Conservation (phyloP, 2,329 filamentous ascomycete genomes). For the Clarireedia hainanense region DNA sequence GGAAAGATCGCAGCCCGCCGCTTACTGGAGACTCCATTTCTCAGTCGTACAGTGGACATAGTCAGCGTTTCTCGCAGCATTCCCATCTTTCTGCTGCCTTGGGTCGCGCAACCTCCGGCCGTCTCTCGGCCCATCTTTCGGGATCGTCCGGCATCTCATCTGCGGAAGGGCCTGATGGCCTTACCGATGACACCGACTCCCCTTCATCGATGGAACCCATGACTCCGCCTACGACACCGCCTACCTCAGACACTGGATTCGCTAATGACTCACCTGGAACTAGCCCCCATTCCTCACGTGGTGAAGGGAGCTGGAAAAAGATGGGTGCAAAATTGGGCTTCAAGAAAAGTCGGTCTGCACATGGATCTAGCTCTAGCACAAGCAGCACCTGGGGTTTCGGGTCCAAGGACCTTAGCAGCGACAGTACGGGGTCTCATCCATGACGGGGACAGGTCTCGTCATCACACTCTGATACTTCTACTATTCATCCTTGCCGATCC, state of each 20-base stretch:
- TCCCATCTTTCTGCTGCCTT: conserved; percentile 25
- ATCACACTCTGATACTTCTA: conserved; percentile 33
- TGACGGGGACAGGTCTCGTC: conserved; percentile 53
- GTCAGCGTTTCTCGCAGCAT: conserved; percentile 24
- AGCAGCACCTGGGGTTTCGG: conserved; percentile 30
- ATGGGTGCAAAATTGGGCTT: conserved; percentile 54
- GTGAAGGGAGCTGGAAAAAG: conserved; percentile 49
- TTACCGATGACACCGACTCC: conserved; percentile 53
- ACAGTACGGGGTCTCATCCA: conserved; percentile 36
- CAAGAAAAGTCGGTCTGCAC: conserved; percentile 41
- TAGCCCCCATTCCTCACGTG: conserved; percentile 18
- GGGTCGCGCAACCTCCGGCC: conserved; percentile 14
- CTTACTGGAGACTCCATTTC: conserved; percentile 16
- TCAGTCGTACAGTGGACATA: conserved; percentile 17
- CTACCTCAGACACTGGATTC: conserved; percentile 42
- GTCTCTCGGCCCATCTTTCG: conserved; percentile 22
- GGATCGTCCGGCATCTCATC: conserved; percentile 36
- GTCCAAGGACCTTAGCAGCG: conserved; percentile 30
- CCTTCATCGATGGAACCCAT: conserved; percentile 52
- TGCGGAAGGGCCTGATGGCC: conserved; percentile 40
- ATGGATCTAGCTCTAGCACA: conserved; percentile 36
- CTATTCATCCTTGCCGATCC: conserved; percentile 23
- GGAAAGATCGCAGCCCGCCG: conserved; percentile 24
- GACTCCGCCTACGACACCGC: conserved; percentile 68
- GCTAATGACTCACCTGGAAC: conserved; percentile 21